Percentiles rank a stretch among this genome's conserved stretches.
Evolutionary conservation across 768 basidiomycete genomes (phyloP).

Genomic region (Amanita rimosa): DNA sequence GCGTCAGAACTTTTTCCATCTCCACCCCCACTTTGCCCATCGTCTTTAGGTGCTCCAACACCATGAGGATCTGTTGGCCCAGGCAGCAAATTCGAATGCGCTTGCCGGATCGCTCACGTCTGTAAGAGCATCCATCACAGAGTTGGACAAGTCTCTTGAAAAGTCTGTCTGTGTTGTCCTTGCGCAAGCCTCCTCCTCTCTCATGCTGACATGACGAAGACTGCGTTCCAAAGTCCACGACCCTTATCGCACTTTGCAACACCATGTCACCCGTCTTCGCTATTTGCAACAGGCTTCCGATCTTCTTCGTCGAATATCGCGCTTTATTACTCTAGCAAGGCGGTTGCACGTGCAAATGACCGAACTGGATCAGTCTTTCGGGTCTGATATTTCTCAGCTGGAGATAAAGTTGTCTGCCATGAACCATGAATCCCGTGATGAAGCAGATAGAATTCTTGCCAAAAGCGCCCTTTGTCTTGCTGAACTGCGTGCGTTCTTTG

Average conservation of each 20-base stretch:
- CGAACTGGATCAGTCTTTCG: constrained; percentile 35
- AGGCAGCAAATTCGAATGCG: constrained; percentile 66
- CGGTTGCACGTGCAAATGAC: constrained; percentile 80
- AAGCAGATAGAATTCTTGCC: constrained; percentile 78
- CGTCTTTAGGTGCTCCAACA: constrained; percentile 60
- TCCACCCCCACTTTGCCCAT: neutral
- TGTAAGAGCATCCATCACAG: constrained; percentile 58
- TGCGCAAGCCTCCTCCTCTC: constrained; percentile 2
- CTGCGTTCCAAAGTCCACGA: constrained; percentile 77
- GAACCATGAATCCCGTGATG: constrained; percentile 46
- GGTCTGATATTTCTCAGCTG: neutral
- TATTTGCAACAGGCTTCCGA: constrained; percentile 79
- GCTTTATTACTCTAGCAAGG: constrained; percentile 76
- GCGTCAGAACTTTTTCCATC: constrained; percentile 17
- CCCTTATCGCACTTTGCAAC: constrained; percentile 69
- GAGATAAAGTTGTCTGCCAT: constrained; percentile 10
- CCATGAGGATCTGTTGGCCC: constrained; percentile 72
- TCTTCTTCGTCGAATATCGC: constrained; percentile 68
- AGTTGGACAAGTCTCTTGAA: constrained; percentile 66
- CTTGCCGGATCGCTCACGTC: constrained; percentile 59
- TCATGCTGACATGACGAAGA: constrained; percentile 26
- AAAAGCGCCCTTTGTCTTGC: constrained; percentile 94
- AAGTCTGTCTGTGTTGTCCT: constrained; percentile 47
- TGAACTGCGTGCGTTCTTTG: constrained; percentile 63
- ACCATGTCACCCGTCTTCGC: constrained; percentile 61